Conservation (phyloP, 768 basidiomycete species). For the Mycena vulgaris region DNA sequence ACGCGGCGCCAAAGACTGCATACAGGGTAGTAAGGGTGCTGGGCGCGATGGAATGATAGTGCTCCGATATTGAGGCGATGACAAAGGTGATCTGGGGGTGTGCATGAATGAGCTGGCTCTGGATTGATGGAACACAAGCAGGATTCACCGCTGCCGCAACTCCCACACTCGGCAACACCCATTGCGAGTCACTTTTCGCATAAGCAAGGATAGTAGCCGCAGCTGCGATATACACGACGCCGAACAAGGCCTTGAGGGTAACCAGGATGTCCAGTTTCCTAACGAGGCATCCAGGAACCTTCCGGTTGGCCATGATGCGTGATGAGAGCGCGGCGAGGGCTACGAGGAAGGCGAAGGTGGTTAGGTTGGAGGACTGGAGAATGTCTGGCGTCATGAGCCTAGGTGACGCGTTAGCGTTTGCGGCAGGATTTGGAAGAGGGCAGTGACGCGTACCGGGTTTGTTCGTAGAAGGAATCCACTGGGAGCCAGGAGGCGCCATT, state of each 20-base stretch:
- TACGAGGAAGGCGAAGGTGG: not conserved
- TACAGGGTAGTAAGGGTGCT: constrained; percentile 24
- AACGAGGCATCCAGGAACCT: constrained; percentile 7
- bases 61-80: constrained; percentile 14
- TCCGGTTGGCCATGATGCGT: constrained; percentile 7
- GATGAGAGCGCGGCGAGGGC: not conserved
- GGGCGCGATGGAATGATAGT: constrained; percentile 23
- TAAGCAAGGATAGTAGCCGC: not conserved
- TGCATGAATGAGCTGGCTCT: not conserved
- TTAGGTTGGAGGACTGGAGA: not conserved
- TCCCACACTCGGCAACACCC: not conserved
- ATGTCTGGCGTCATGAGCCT: constrained; percentile 52
- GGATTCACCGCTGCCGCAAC: not conserved
- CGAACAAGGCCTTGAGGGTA: not conserved
- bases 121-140: not conserved
- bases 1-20: constrained; percentile 1
- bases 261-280: constrained; percentile 13
- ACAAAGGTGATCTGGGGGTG: constrained; percentile 2
- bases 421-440: no score
- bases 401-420: not conserved
- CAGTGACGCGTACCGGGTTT: not conserved
- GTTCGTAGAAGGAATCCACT: not conserved
- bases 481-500: not conserved
- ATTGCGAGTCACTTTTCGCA: no score
- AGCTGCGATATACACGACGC: not conserved